Conservation (phyloP, 805 yeast species). For the Zygosaccharomyces bailii region DNA sequence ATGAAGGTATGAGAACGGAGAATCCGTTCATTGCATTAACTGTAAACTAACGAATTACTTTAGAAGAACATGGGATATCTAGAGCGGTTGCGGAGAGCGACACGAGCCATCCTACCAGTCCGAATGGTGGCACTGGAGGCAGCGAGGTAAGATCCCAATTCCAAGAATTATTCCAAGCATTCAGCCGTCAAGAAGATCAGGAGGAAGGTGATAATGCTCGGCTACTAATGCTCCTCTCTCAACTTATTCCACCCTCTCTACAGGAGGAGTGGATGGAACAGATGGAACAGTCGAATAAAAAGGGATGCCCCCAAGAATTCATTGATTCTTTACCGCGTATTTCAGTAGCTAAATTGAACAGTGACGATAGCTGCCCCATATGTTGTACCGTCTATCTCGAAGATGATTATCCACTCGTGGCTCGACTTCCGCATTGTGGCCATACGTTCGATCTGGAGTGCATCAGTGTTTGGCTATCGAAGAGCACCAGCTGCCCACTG, state of each 20-base stretch:
- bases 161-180: conserved; percentile 19
- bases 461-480: conserved; percentile 81
- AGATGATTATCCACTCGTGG: conserved; percentile 77
- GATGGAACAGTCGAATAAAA: conserved; percentile 24
- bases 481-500: conserved; percentile 76
- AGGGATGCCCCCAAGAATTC: conserved; percentile 65
- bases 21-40: neutral
- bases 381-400: conserved; percentile 71
- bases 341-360: conserved; percentile 40
- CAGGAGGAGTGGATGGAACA: conserved; percentile 33
- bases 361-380: conserved; percentile 72
- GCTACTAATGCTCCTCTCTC: conserved; percentile 20
- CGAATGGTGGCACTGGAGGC: no score
- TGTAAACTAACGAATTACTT: conserved; percentile 6
- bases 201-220: conserved; percentile 17
- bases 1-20: conserved; percentile 32
- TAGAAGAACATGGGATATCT: conserved; percentile 33
- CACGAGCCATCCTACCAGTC: conserved; percentile 9
- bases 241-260: conserved; percentile 25
- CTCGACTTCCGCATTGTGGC: conserved; percentile 67
- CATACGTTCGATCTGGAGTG: conserved; percentile 89
- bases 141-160: conserved; percentile 25
- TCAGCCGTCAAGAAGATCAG: conserved; percentile 12
- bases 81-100: conserved; percentile 5
- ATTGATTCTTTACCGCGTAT: conserved; percentile 78